Percentiles rank a stretch among this genome's conserved stretches.
phyloP scores from a whole-genome alignment of 2,329 filamentous ascomycete species.

The Akanthomyces muscarius region DNA sequence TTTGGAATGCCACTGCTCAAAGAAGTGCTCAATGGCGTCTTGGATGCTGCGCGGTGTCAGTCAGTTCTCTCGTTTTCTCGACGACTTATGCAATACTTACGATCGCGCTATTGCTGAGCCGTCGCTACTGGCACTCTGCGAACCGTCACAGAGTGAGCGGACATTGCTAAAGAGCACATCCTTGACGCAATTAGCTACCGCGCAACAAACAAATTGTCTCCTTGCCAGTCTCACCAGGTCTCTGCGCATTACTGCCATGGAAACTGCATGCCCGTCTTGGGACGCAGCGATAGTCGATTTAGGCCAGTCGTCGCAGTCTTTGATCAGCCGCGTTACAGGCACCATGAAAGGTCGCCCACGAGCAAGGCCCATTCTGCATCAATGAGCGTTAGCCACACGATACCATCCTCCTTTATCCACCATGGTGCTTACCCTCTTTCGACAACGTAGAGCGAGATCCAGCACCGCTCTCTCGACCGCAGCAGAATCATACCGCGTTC shows the following conservation, averaged over 20 bases:
- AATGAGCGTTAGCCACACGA: background rate
- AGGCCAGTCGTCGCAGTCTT: conserved; percentile 68
- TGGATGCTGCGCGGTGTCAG: conserved; percentile 42
- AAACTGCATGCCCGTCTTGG: conserved; percentile 67
- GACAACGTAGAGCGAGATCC: conserved; percentile 68
- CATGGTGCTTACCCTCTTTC: conserved; percentile 55
- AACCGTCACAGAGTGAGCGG: conserved; percentile 56
- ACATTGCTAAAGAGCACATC: conserved; percentile 55
- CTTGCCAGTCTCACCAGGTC: conserved; percentile 49
- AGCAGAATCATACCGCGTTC: conserved; percentile 58
- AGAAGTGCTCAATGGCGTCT: conserved; percentile 61
- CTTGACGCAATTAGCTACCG: conserved; percentile 28
- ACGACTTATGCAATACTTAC: conserved; percentile 29
- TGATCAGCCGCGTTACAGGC: conserved; percentile 61
- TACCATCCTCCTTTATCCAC: too few species aligned
- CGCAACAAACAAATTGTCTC: conserved; percentile 2
- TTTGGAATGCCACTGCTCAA: conserved; percentile 59
- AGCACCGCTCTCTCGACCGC: conserved; percentile 62
- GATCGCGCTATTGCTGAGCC: conserved; percentile 52
- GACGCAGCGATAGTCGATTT: conserved; percentile 57
- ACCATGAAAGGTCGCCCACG: conserved; percentile 66
- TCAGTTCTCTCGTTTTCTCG: background rate
- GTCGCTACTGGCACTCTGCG: conserved; percentile 43
- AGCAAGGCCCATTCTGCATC: conserved; percentile 57
- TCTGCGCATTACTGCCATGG: conserved; percentile 64